Evolutionary conservation across 805 yeast species (phyloP), one percentile per base, ranked within the genome.

Genomic region (Ogataea paradorogensis): DNA sequence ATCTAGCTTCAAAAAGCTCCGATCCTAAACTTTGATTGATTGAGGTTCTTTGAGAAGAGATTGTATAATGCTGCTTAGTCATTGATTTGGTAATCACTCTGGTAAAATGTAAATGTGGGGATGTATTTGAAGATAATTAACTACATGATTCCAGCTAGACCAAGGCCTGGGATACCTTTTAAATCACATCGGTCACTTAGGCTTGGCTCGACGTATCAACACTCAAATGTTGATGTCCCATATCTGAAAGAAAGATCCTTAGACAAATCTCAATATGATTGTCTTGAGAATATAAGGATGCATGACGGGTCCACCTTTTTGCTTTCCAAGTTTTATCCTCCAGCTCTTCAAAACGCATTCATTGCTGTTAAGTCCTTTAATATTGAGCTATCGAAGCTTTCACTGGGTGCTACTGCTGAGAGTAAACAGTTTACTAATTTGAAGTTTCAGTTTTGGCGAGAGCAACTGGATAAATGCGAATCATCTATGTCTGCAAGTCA

Each of bases 371-470:
- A 80, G 27, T 81, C 84, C 0, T 77, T 87, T 62, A 78, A 79
- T 45, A 56, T 82, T 27, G 91, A 84, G 50, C 66, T 82, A 27
- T 44, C 58, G 2, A 60, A 56, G 33, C 40, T 61, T 3, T 58
- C 64, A 46, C 38, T 46, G 2, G 58, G 59, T 3, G 34, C 33
- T 55, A 61, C 43, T 42, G 55, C 40, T 4, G 50, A 51, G 42
- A 64, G 46, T 33, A 49, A 29, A 42, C 69, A 31, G 25, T 69
- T 56, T 69, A 73, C 25, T 33, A 73, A 71, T 59, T 41, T 84
- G 55, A 79, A 84, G 52, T 76, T 84, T 56, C 78, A 80, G 50
- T 84, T 82, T 58, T 87, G 95, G 95, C 70, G 78, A 45, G 84
- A 82, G 35, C 67, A 74, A 43, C 42, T 86, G 6, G 67, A 70